Evolutionary conservation across 768 basidiomycete genomes (phyloP).

Genomic region (Fomitopsis serialis): DNA sequence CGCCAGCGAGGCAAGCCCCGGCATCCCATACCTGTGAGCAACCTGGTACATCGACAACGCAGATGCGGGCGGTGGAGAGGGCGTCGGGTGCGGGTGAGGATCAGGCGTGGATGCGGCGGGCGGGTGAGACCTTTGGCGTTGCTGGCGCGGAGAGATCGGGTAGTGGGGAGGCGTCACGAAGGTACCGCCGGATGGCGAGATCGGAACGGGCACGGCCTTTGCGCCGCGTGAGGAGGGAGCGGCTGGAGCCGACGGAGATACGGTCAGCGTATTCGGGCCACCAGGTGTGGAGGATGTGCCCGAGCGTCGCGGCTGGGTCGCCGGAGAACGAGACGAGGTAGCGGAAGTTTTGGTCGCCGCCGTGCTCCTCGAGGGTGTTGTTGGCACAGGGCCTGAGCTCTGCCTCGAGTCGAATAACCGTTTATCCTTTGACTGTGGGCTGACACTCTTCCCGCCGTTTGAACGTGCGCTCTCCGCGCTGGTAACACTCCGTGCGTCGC

Average conservation of each 20-base stretch:
- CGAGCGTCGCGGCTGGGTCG: constrained; percentile 15
- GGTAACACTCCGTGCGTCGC: constrained; percentile 43
- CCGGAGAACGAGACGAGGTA: constrained; percentile 10
- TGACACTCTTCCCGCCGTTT: constrained; percentile 11
- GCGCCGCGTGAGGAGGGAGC: constrained; percentile 24
- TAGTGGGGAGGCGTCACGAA: constrained; percentile 35
- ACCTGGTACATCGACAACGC: constrained; percentile 73
- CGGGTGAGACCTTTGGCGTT: constrained; percentile 31
- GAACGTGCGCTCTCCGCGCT: constrained; percentile 45
- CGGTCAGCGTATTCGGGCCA: constrained; percentile 1
- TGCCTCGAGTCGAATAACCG: neutral
- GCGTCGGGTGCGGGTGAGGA: constrained; percentile 68
- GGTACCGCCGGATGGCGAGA: constrained; percentile 28
- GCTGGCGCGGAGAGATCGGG: constrained; percentile 42
- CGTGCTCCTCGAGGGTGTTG: neutral
- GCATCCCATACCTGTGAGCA: constrained; percentile 71
- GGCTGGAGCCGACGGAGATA: constrained; percentile 6
- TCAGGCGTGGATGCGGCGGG: constrained; percentile 38
- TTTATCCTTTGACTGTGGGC: constrained; percentile 13
- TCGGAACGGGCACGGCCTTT: constrained; percentile 37
- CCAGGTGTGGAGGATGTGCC: constrained; percentile 1
- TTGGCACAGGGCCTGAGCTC: neutral
- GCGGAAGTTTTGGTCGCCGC: constrained; percentile 6
- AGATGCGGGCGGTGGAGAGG: constrained; percentile 58
- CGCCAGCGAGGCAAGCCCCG: constrained; percentile 58